phyloP scores from a whole-genome alignment of 1,284 basidiomycete species.

The Cerrena zonata region DNA sequence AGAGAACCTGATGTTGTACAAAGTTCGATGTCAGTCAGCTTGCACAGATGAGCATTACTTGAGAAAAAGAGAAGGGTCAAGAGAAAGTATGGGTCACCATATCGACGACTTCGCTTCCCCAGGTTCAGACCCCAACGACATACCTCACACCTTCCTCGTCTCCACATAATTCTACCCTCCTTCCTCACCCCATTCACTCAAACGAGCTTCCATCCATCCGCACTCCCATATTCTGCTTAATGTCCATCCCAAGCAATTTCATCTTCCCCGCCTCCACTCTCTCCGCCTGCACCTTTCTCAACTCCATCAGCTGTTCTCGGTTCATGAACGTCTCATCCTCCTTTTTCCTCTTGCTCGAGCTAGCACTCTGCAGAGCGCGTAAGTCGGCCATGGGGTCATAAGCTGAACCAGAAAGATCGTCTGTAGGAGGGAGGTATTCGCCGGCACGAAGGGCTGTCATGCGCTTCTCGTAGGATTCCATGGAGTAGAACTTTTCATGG shows the following conservation, averaged over 20 bases:
- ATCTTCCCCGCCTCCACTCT: constrained; percentile 75
- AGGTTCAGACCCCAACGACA: no score
- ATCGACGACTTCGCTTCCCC: no score
- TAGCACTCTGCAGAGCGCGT: constrained; percentile 60
- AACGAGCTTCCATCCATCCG: constrained; percentile 66
- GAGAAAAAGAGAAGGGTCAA: no score
- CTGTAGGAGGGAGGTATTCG: constrained; percentile 64
- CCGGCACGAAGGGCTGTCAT: constrained; percentile 79
- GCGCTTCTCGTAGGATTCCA: constrained; percentile 71
- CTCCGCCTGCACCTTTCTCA: constrained; percentile 77
- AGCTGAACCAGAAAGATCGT: no score
- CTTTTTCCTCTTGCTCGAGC: constrained; percentile 50
- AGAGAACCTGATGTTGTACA: no score
- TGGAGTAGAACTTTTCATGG: constrained; percentile 88
- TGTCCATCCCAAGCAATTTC: constrained; percentile 77
- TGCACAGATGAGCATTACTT: no score
- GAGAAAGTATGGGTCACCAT: no score
- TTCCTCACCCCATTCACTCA: no score
- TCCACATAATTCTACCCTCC: no score
- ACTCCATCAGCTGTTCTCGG: constrained; percentile 71
- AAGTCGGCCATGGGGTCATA: constrained; percentile 81
- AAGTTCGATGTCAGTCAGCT: no score
- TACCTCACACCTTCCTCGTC: no score
- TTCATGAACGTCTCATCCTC: constrained; percentile 71
- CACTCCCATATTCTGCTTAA: constrained; percentile 75